Percentiles rank a stretch among this genome's conserved stretches.
These are phyloP conservation scores for Lentithecium fluviatile DNA, from an alignment of 495 filamentous ascomycete genomes.

Conservation along the genomic window DNA sequence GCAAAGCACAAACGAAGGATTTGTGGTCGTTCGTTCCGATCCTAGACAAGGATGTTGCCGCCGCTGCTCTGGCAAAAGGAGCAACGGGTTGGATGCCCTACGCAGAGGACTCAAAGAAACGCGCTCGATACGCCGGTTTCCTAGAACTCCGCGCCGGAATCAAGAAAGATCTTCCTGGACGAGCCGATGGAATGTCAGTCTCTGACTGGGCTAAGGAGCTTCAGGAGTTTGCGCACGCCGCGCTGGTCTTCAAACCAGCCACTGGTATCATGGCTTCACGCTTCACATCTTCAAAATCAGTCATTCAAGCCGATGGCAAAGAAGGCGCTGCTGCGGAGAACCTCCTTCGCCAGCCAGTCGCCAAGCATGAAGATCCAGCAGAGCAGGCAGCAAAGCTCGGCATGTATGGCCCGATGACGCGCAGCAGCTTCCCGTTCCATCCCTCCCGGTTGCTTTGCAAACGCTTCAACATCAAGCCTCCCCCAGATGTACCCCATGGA, in stretches of 20 bases:
- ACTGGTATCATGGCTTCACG: conserved; percentile 87
- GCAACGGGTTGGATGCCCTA: conserved; percentile 81
- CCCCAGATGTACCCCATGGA: conserved; percentile 66
- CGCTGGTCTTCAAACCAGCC: conserved; percentile 89
- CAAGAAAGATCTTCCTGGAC: conserved; percentile 58
- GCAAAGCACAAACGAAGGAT: conserved; percentile 58
- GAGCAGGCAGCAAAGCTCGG: conserved; percentile 85
- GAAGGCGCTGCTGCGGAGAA: conserved; percentile 24
- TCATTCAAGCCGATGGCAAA: conserved; percentile 45
- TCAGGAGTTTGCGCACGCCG: conserved; percentile 82
- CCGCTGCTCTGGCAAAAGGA: conserved; percentile 72
- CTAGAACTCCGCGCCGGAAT: conserved; percentile 75
- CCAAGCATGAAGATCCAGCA: conserved; percentile 73
- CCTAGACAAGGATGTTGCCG: conserved; percentile 70
- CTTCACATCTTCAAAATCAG: conserved; percentile 72
- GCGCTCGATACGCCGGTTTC: conserved; percentile 72
- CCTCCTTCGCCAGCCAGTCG: conserved; percentile 55
- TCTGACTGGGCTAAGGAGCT: conserved; percentile 81
- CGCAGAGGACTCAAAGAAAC: conserved; percentile 74
- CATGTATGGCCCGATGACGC: conserved; percentile 89
- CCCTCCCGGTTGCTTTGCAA: conserved; percentile 88
- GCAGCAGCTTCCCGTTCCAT: conserved; percentile 68
- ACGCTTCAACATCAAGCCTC: conserved; percentile 80
- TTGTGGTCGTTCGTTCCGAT: conserved; percentile 67
- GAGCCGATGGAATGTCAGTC: conserved; percentile 54